Percentiles rank a stretch among this genome's conserved stretches.
Evolutionary conservation across 2,329 filamentous ascomycete genomes (phyloP).

Genomic region (Bipolaris oryzae): DNA sequence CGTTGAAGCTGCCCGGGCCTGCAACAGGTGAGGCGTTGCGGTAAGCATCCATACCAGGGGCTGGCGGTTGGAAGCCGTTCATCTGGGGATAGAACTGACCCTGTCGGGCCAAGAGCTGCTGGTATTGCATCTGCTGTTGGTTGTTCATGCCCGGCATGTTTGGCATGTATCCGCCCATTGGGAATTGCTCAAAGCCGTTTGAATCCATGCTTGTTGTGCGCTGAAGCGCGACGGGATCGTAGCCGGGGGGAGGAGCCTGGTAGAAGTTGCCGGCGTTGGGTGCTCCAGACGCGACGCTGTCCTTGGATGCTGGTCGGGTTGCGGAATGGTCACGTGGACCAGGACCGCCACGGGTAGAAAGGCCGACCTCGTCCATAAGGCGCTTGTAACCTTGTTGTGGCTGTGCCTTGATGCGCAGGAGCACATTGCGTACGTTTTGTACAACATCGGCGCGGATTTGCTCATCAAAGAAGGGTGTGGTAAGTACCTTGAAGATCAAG

Average conservation of each 20-base stretch:
- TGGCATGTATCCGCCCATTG: slow-evolving; percentile 47
- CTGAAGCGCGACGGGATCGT: slow-evolving; percentile 53
- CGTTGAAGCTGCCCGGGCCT: slow-evolving; percentile 45
- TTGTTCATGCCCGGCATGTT: slow-evolving; percentile 51
- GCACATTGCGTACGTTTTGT: slow-evolving; percentile 87
- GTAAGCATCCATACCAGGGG: slow-evolving; percentile 53
- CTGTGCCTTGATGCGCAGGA: slow-evolving; percentile 88
- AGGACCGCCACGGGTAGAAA: slow-evolving; percentile 65
- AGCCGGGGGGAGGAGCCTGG: slow-evolving; percentile 44
- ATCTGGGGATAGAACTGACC: slow-evolving; percentile 55
- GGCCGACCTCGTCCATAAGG: slow-evolving; percentile 95
- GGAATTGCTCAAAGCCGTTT: slow-evolving; percentile 55
- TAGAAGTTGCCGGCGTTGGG: slow-evolving; percentile 46
- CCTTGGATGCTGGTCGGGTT: slow-evolving; percentile 48
- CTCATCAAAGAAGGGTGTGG: slow-evolving; percentile 96
- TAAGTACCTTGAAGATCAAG: slow-evolving; percentile 97
- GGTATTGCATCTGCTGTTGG: slow-evolving; percentile 63
- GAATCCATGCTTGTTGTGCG: slow-evolving; percentile 58
- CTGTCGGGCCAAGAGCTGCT: slow-evolving; percentile 60
- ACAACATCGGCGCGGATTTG: slow-evolving; percentile 84
- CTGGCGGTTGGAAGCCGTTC: slow-evolving; percentile 48
- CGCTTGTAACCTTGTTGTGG: slow-evolving; percentile 97
- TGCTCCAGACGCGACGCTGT: slow-evolving; percentile 38
- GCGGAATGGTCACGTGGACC: slow-evolving; percentile 45
- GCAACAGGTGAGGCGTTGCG: slow-evolving; percentile 51